These are phyloP conservation scores for Agaricus subrufescens DNA, from an alignment of 768 basidiomycete genomes.

Conservation along the genomic window DNA sequence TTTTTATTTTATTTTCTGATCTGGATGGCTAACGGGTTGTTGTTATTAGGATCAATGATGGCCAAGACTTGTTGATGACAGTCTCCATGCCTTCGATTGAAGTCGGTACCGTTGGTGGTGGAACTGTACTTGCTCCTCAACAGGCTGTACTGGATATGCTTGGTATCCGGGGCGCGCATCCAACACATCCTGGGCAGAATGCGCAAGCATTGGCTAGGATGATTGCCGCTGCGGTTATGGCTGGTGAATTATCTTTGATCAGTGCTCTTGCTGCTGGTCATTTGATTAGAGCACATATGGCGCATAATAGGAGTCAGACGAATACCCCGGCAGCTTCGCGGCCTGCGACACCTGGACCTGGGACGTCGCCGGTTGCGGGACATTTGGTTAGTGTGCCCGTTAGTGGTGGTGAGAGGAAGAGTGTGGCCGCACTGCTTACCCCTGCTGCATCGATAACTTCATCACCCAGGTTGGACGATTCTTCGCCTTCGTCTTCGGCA, in stretches of 20 bases:
- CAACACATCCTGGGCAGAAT: conserved; percentile 82
- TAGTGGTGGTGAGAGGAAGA: background rate
- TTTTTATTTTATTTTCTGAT: conserved; percentile 1
- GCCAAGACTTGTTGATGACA: conserved; percentile 87
- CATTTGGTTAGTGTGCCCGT: background rate
- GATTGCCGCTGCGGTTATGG: conserved; percentile 93
- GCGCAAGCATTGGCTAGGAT: conserved; percentile 86
- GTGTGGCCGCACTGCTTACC: background rate
- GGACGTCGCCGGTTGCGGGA: background rate
- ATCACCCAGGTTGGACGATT: background rate
- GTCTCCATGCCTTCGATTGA: conserved; percentile 99
- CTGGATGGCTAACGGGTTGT: background rate
- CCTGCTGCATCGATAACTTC: background rate
- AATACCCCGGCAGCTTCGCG: conserved; percentile 69
- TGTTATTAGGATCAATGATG: conserved; percentile 67
- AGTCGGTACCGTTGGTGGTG: conserved; percentile 96
- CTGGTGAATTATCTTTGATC: conserved; percentile 90
- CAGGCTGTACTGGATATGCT: conserved; percentile 90
- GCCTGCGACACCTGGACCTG: conserved; percentile 52
- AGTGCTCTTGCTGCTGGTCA: conserved; percentile 93
- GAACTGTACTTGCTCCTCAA: conserved; percentile 90
- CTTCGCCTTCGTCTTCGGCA: background rate
- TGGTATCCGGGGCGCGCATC: conserved; percentile 86
- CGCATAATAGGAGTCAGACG: conserved; percentile 82
- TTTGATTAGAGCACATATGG: conserved; percentile 88